phyloP scores from a whole-genome alignment of 495 filamentous ascomycete species.

The Penicillium waksmanii region DNA sequence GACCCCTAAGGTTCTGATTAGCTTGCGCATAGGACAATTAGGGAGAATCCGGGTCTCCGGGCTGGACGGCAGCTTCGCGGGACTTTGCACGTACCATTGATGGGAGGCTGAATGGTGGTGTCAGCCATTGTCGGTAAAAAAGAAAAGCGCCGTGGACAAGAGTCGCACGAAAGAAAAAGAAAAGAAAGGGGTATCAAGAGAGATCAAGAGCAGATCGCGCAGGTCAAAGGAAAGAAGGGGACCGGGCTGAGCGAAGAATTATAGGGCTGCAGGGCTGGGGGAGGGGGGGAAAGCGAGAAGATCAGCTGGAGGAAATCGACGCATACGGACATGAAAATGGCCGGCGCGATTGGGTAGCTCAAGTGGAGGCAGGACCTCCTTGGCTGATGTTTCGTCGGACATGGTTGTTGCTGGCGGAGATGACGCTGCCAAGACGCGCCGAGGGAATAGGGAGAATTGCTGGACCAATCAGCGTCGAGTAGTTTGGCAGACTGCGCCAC shows the following conservation, averaged over 20 bases:
- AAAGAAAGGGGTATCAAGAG: slow-evolving; percentile 12
- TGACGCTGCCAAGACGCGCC: slow-evolving; percentile 31
- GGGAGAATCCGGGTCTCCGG: neutral
- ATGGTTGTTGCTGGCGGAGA: slow-evolving; percentile 4
- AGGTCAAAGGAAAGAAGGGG: neutral
- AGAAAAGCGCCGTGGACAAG: slow-evolving; percentile 12
- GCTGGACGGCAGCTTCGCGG: neutral
- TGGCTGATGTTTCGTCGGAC: neutral
- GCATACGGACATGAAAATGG: no score
- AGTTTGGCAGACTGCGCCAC: slow-evolving; percentile 20
- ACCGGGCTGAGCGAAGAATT: slow-evolving; percentile 16
- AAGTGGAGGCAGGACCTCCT: slow-evolving; percentile 11
- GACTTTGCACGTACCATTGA: slow-evolving; percentile 15
- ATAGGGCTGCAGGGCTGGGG: slow-evolving; percentile 35
- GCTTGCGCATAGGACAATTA: slow-evolving; percentile 2
- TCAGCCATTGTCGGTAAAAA: slow-evolving; percentile 16
- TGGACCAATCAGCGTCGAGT: slow-evolving; percentile 1
- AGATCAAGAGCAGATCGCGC: neutral
- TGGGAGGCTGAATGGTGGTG: neutral
- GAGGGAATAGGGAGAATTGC: neutral
- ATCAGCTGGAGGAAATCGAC: neutral
- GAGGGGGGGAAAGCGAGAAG: slow-evolving; percentile 19
- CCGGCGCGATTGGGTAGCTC: no score
- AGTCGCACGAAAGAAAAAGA: slow-evolving; percentile 15
- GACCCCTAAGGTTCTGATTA: slow-evolving; percentile 12